phyloP scores from a whole-genome alignment of 2,329 filamentous ascomycete genomes.

The Aspergillus intermedius region DNA sequence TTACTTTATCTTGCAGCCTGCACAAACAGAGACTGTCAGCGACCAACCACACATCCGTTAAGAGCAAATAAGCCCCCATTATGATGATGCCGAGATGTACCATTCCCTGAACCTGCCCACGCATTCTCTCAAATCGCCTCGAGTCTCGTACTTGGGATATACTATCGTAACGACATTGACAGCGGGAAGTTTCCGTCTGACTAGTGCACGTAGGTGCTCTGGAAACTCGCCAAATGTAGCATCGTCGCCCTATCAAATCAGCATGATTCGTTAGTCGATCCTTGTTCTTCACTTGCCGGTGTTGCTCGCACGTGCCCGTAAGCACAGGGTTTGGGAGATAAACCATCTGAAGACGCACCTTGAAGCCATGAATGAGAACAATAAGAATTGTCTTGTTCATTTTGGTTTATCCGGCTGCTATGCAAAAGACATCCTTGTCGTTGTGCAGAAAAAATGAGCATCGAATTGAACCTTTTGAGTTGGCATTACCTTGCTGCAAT shows the following conservation, averaged over 20 bases:
- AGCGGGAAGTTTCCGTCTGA: conserved; percentile 38
- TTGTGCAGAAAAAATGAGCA: neutral
- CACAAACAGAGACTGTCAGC: neutral
- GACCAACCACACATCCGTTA: neutral
- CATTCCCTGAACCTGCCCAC: conserved; percentile 44
- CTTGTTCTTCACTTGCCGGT: neutral
- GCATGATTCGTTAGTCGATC: conserved; percentile 4
- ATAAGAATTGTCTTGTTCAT: conserved; percentile 44
- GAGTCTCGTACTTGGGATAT: conserved; percentile 47
- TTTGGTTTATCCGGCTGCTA: conserved; percentile 5
- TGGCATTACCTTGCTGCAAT: neutral
- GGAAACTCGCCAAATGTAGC: conserved; percentile 45
- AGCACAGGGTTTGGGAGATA: neutral
- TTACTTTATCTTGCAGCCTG: conserved; percentile 84
- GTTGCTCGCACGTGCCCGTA: neutral
- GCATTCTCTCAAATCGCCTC: conserved; percentile 42
- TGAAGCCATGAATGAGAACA: conserved; percentile 46
- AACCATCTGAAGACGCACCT: conserved; percentile 25
- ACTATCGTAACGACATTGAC: conserved; percentile 36
- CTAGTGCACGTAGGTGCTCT: conserved; percentile 35
- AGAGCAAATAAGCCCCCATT: too few relatives aligned
- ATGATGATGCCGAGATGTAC: conserved; percentile 20
- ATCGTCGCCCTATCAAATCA: conserved; percentile 37
- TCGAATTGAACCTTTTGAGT: neutral
- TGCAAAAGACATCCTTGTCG: conserved; percentile 5